Base-by-base conservation (phyloP, 2,329 filamentous ascomycete genomes). In the Paracamarosporium sp. region DNA sequence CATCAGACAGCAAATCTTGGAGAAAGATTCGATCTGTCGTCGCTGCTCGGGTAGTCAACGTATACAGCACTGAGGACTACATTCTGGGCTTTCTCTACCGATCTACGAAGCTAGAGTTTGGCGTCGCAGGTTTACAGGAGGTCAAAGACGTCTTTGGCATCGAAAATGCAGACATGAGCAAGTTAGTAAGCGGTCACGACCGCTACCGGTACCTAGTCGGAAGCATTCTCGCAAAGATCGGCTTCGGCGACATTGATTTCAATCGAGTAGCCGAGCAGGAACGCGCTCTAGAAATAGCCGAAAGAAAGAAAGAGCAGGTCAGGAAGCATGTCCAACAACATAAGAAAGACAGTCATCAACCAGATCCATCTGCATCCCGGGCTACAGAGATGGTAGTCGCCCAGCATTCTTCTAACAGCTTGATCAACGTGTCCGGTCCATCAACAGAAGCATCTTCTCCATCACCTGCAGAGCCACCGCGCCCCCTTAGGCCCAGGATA, bases 1-100 rank as follows among this genome's bases (percentile, higher is more conserved):
- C 93, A 0, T 90, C 89, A 0, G 85, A 88, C 50, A 78, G 85
- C 1, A 83, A 83, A 2, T 85, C 90, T 59, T 97, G 93, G 93
- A 84, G 88, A 53, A 82, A 86, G 41, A 87, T 96, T 64, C 87
- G 92, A 24, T 87, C 86, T 44, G 91, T 93, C 0, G 92, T 96
- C 1, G 86, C 89, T 0, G 92, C 92, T 2, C 86, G 90, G 57
- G 83, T 97, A 9, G 89, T 96, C 63, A 97, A 97, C 67, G 91
- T 93, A 7, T 96, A 89, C 76, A 94, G 91, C 3, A 86, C 89
- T 50, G 93, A 95, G 61, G 93, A 97, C 76, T 90, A 91, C 68
- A 87, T 97, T 30, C 85, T 97, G 0, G 92, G 88, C 1, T 93
- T 96, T 70, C 81, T 96, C 12, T 96, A 97, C 74, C 87, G 93